These are phyloP conservation scores for Zanthoxylum bungeanum DNA, from an alignment of 345 rosid species.

Conservation along the genomic window DNA sequence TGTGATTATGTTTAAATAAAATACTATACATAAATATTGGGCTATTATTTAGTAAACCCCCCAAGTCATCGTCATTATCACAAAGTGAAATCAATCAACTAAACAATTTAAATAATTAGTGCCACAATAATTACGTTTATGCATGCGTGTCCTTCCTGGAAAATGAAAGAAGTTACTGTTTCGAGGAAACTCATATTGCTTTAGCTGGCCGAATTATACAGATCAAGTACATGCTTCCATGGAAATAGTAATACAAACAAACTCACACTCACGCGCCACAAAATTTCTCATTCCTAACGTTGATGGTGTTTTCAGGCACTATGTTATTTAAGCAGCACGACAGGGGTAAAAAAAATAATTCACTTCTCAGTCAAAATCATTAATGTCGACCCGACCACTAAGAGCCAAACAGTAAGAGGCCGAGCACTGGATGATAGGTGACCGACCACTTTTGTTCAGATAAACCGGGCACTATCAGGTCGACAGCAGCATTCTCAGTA, in stretches of 20 bases:
- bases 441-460: too few relatives aligned
- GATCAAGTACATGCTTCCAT: constrained; percentile 8
- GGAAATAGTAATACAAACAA: too few relatives aligned
- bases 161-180: background rate
- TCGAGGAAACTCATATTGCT: background rate
- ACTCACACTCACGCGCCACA: background rate
- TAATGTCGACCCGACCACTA: too few relatives aligned
- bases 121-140: background rate
- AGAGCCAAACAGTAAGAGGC: too few relatives aligned
- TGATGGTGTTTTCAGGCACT: too few relatives aligned
- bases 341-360: too few relatives aligned
- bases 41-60: background rate
- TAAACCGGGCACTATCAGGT: too few relatives aligned
- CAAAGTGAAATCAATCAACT: background rate
- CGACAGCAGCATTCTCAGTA: too few relatives aligned
- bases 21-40: too few relatives aligned
- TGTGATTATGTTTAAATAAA: background rate
- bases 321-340: too few relatives aligned
- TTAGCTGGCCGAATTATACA: background rate
- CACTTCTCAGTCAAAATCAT: too few relatives aligned
- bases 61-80: background rate
- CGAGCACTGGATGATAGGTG: too few relatives aligned
- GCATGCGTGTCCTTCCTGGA: background rate
- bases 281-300: background rate
- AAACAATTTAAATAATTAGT: background rate